Conservation (phyloP, 305 asterid species). For the Coffea humblotiana region DNA sequence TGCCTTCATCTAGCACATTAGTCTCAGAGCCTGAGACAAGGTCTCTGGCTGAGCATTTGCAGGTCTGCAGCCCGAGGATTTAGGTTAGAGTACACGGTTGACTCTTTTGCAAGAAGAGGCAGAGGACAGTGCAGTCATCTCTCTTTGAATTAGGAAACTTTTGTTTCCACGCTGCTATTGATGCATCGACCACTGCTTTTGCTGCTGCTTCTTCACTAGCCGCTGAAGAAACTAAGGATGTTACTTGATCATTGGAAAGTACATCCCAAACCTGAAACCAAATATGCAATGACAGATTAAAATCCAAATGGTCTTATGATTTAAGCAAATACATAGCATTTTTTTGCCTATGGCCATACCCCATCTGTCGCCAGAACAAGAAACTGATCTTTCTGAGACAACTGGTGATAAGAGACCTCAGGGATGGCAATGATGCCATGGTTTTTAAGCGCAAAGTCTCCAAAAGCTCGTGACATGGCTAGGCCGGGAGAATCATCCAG, state of each 20-base stretch:
- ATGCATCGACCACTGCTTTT: conserved; percentile 63
- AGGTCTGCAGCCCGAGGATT: background rate
- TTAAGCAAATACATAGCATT: background rate
- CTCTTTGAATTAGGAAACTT: conserved; percentile 65
- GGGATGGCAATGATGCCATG: conserved; percentile 72
- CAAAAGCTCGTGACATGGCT: conserved; percentile 89
- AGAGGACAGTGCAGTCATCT: conserved; percentile 71
- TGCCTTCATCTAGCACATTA: background rate
- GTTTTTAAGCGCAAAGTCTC: conserved; percentile 69
- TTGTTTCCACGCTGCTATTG: conserved; percentile 54
- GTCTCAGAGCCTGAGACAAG: background rate
- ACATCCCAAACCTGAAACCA: conserved; percentile 84
- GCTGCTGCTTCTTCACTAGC: conserved; percentile 58
- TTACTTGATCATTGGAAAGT: conserved; percentile 58
- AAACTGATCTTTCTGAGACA: conserved; percentile 57
- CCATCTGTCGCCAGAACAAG: conserved; percentile 82
- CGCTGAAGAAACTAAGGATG: conserved; percentile 45
- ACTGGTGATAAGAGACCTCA: conserved; percentile 51
- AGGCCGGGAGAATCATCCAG: conserved; percentile 73
- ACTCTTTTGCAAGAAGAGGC: conserved; percentile 46
- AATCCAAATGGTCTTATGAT: background rate
- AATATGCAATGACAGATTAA: background rate
- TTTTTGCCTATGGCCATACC: conserved; percentile 31
- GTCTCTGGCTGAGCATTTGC: background rate
- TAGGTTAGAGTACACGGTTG: background rate